A percentile compares a stretch with the other conserved stretches of the same genome.
Conservation (phyloP, 2,329 filamentous ascomycete genomes). For the Taxawa tesnikishii region DNA sequence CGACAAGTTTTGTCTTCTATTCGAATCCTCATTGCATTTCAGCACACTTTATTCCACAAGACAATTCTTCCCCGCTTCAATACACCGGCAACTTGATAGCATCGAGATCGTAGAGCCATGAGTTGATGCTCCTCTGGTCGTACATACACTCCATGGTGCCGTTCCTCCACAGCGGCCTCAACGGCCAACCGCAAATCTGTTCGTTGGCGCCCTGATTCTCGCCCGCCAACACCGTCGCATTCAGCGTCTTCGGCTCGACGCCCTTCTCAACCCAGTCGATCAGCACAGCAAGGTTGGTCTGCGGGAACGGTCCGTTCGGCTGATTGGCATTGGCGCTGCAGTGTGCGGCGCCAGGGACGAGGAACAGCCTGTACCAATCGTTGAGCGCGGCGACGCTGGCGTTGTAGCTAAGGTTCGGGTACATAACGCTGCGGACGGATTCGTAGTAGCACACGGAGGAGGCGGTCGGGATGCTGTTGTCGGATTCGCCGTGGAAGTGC, state of each 20-base stretch:
- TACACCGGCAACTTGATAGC: slow-evolving; percentile 11
- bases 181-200: slow-evolving; percentile 30
- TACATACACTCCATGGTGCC: slow-evolving; percentile 23
- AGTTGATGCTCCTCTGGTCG: slow-evolving; percentile 18
- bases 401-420: slow-evolving; percentile 25
- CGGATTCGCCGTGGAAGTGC: slow-evolving; percentile 47
- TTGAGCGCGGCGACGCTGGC: slow-evolving; percentile 29
- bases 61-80: no score
- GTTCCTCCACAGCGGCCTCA: slow-evolving; percentile 28
- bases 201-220: slow-evolving; percentile 19
- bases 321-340: slow-evolving; percentile 32
- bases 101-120: slow-evolving; percentile 11
- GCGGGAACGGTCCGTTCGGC: slow-evolving; percentile 25
- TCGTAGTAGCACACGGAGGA: slow-evolving; percentile 45
- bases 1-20: no score
- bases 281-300: slow-evolving; percentile 33
- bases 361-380: slow-evolving; percentile 44
- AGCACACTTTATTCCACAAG: no score
- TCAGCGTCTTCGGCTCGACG: slow-evolving; percentile 30
- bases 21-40: no score
- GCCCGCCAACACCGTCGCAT: slow-evolving; percentile 22
- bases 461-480: slow-evolving; percentile 38
- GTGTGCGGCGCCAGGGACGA: slow-evolving; percentile 42
- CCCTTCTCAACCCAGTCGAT: slow-evolving; percentile 43
- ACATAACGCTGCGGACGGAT: slow-evolving; percentile 40